Evolutionary conservation across 78 protist genomes (phyloP).

Genomic region (Acrasis kona): DNA sequence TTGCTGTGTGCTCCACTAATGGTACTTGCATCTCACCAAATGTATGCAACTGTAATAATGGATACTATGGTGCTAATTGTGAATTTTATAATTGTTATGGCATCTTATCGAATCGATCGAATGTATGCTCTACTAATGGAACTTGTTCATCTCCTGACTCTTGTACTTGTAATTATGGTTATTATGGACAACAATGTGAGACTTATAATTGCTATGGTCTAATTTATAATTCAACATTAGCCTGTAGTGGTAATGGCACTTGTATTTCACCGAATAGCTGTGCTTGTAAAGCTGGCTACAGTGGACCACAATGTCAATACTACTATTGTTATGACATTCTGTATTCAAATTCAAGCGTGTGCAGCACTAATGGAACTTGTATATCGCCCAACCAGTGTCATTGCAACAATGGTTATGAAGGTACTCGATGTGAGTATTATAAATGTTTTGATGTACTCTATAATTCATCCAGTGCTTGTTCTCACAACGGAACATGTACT

Average conservation of each 20-base stretch:
- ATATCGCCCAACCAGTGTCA: not conserved
- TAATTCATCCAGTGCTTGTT: not conserved
- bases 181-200: not conserved
- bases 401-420: not conserved
- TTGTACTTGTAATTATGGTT: not conserved
- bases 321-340: not conserved
- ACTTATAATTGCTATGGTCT: not conserved
- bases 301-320: not conserved
- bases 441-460: not conserved
- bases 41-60: not conserved
- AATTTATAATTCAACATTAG: not conserved
- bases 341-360: not conserved
- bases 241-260: not conserved
- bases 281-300: not conserved
- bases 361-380: not conserved
- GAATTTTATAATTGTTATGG: not conserved
- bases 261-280: conserved; percentile 1
- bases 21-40: not conserved
- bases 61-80: not conserved
- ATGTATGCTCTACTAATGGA: not conserved
- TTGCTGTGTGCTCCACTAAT: not conserved
- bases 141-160: not conserved
- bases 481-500: not conserved
- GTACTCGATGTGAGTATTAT: not conserved
- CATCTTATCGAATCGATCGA: not conserved